These are phyloP conservation scores for Capsicum baccatum DNA, from an alignment of 257 asterid genomes.

Conservation along the genomic window DNA sequence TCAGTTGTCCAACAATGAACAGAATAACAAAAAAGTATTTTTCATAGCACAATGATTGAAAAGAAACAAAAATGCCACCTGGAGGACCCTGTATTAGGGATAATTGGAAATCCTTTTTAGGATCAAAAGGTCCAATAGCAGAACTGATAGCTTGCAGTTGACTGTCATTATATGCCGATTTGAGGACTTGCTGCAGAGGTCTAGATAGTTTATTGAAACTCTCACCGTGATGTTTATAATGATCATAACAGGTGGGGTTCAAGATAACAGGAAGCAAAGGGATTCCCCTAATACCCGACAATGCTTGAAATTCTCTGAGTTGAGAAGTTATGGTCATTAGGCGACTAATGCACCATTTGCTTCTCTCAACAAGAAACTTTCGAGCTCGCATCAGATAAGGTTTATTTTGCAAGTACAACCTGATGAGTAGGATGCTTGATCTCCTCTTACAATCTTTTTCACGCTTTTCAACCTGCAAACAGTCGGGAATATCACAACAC, in stretches of 20 bases:
- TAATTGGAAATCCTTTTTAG: conserved; percentile 65
- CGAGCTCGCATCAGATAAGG: conserved; percentile 84
- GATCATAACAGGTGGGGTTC: conserved; percentile 67
- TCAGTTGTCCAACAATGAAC: conserved; percentile 26
- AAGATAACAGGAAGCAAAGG: conserved; percentile 88
- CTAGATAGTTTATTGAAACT: conserved; percentile 61
- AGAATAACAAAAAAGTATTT: neutral
- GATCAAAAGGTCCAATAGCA: conserved; percentile 71
- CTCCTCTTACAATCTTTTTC: conserved; percentile 79
- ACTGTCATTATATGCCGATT: conserved; percentile 75
- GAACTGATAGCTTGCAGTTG: conserved; percentile 87
- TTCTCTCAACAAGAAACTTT: conserved; percentile 79
- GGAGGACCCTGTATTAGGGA: conserved; percentile 99
- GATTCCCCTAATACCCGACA: conserved; percentile 83
- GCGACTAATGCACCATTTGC: conserved; percentile 89
- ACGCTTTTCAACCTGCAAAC: conserved; percentile 82
- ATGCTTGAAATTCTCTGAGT: conserved; percentile 96
- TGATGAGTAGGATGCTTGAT: conserved; percentile 67
- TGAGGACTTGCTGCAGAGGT: conserved; percentile 70
- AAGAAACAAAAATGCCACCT: conserved; percentile 53
- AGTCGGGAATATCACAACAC: conserved; percentile 32
- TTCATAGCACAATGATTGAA: conserved; percentile 20
- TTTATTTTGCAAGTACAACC: conserved; percentile 77
- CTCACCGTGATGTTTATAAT: conserved; percentile 47
- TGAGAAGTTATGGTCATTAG: conserved; percentile 97